Conservation (phyloP, 306 rosid genomes). For the Pyrus betulifolia region DNA sequence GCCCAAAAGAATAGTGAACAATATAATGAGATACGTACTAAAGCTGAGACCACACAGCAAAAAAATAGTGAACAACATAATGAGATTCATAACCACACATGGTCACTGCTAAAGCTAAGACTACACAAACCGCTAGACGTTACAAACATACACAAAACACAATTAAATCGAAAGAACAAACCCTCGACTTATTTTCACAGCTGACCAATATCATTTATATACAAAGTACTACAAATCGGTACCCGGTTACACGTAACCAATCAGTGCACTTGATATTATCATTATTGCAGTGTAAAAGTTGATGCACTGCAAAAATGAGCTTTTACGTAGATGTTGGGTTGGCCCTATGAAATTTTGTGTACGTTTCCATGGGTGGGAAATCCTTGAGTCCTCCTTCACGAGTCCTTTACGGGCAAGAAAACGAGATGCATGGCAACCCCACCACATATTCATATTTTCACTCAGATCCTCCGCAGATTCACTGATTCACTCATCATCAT, state of each 20-base stretch:
- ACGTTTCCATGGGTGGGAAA: background rate
- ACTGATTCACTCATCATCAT: conserved; percentile 8
- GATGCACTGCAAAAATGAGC: background rate
- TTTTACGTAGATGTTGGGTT: background rate
- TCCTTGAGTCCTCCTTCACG: conserved; percentile 1
- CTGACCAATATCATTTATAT: no score
- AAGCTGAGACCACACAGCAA: no score
- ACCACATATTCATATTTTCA: conserved; percentile 3
- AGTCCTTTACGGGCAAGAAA: conserved; percentile 20
- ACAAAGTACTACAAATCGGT: no score
- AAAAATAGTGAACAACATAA: background rate
- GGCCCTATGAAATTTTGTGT: background rate
- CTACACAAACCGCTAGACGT: no score
- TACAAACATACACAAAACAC: no score
- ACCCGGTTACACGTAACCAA: background rate
- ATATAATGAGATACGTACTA: background rate
- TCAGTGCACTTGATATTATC: background rate
- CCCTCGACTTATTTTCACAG: no score
- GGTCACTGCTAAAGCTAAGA: no score
- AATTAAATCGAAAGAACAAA: no score
- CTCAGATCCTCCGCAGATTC: conserved; percentile 2
- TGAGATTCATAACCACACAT: no score
- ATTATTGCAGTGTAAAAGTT: background rate
- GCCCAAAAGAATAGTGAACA: background rate
- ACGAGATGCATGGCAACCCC: conserved; percentile 12